Base-by-base conservation (phyloP, 2,329 filamentous ascomycete species). In the Periconia sp. region DNA sequence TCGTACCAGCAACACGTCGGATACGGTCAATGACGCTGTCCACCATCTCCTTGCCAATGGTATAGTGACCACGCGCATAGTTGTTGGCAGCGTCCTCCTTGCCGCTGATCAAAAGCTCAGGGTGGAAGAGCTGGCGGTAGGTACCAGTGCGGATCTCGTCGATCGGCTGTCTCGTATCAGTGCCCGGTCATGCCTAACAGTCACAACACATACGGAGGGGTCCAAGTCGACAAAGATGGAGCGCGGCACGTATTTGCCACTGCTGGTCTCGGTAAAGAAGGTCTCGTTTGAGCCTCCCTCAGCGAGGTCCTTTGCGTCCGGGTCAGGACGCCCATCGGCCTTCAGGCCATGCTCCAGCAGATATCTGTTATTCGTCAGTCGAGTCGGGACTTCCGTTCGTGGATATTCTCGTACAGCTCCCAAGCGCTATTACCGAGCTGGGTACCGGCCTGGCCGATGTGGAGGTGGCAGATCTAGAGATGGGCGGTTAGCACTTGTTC, bases 31-130 rank as follows among this genome's bases (percentile, higher is more conserved):
- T 81, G 62, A 87, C 85, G 58, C 73, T 79, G 68, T 88, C 85
- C 41, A 87, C 81, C 81, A 87, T 84, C 76, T 88, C 85, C 79
- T 88, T 88, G 74, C 85, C 85, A 59, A 88, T 84, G 59, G 85
- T 88, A 74, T 88, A 88, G 75, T 88, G 85, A 44, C 85, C 85
- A 75, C 85, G 85, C 57, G 85, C 85, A 64, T 88, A 88, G 78
- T 88, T 88, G 77, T 88, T 88, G 74, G 85, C 84, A 46, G 85
- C 85, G 80, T 88, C 85, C 71, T 88, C 85, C 79, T 88, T 88
- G 73, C 85, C 85, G 70, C 81, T 87, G 67, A 88, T 83, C 65
- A 88, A 72, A 59, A 85, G 78, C 76, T 88, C 85, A 32, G 85
- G 85, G 73, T 88, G 85, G 78, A 87, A 88, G 48, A 88, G 80